Percentiles rank a stretch among this genome's conserved stretches.
These are phyloP conservation scores for Schizonepeta tenuifolia DNA, from an alignment of 257 asterid genomes.

Conservation along the genomic window DNA sequence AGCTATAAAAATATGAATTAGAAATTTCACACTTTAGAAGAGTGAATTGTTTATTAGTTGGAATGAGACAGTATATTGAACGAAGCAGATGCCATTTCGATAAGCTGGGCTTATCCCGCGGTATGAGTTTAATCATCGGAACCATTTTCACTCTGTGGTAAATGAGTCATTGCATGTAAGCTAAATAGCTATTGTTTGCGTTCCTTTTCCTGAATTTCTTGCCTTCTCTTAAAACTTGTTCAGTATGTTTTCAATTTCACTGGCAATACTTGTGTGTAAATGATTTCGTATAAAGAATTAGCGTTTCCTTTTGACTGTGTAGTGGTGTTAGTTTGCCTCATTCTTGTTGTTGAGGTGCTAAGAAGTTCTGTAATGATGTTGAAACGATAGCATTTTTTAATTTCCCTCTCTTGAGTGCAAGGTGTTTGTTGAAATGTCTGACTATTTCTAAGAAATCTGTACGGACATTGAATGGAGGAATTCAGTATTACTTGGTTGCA, in stretches of 20 bases:
- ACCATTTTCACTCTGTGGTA: neutral
- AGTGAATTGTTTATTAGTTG: no score
- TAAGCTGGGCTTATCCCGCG: neutral
- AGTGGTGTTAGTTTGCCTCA: neutral
- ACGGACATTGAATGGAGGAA: neutral
- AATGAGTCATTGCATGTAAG: neutral
- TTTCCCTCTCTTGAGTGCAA: neutral
- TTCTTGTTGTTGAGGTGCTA: neutral
- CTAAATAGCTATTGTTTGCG: no score
- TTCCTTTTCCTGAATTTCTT: neutral
- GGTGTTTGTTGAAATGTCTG: conserved; percentile 31
- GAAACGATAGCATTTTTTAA: neutral
- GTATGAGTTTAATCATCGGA: neutral
- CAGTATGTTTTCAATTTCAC: neutral
- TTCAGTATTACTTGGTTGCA: no score
- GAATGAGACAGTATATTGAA: no score
- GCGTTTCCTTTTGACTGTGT: neutral
- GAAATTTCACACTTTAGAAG: no score
- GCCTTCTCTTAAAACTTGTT: neutral
- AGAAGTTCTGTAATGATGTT: neutral
- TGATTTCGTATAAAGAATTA: neutral
- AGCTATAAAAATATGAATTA: no score
- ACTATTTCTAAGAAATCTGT: neutral
- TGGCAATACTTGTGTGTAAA: no score
- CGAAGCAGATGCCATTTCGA: no score